Percentiles rank a stretch among this genome's conserved stretches.
Conservation (phyloP, 352 stramenopile genomes). For the Achlya hypogyna region DNA sequence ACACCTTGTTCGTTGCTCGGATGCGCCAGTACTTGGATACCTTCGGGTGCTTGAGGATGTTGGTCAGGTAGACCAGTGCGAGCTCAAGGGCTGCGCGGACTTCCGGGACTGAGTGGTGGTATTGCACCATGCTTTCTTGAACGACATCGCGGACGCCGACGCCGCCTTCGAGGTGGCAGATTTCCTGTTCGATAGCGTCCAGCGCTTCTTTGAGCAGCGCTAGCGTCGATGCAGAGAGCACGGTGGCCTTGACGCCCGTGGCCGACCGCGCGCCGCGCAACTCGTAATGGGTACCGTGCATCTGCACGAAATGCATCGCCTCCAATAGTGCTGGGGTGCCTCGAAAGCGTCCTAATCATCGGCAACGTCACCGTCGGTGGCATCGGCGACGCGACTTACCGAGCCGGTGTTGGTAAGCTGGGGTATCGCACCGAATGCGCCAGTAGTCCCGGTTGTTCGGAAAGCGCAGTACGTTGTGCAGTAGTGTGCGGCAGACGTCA, state of each 20-base stretch:
- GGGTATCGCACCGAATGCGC: background rate
- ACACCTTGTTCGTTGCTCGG: background rate
- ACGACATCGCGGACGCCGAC: background rate
- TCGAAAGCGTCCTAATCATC: background rate
- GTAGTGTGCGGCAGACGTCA: background rate
- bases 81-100: background rate
- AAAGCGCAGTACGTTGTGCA: background rate
- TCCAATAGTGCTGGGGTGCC: background rate
- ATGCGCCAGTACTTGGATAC: background rate
- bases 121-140: background rate
- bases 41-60: background rate
- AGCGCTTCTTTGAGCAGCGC: background rate
- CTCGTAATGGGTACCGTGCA: background rate
- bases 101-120: background rate
- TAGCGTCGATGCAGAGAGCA: background rate
- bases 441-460: background rate
- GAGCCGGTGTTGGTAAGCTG: background rate
- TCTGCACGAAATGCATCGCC: background rate
- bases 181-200: background rate
- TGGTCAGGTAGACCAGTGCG: background rate
- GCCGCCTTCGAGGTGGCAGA: background rate
- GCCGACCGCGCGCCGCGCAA: background rate
- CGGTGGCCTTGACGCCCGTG: background rate
- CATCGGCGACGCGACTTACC: too few relatives aligned
- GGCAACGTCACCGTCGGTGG: too few relatives aligned